Percentiles rank a stretch among this genome's conserved stretches.
Conservation (phyloP, 139 green algal species). For the Pseudopediastrum boryanum region DNA sequence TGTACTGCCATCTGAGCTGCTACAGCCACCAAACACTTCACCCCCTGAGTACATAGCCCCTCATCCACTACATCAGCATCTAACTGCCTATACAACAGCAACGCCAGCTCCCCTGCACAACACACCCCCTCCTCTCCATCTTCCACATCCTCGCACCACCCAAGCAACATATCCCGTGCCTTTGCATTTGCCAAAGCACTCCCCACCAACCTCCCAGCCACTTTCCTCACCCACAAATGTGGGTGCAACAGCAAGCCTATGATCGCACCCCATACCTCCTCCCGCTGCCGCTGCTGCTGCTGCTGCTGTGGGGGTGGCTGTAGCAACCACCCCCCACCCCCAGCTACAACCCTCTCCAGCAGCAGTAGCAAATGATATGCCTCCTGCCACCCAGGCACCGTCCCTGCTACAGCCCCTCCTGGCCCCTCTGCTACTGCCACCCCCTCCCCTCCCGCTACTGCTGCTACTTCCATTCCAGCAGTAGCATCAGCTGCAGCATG, state of each 20-base stretch:
- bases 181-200: slow-evolving; percentile 49
- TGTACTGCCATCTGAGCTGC: slow-evolving; percentile 48
- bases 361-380: slow-evolving; percentile 78
- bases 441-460: not conserved
- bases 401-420: not conserved
- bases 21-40: slow-evolving; percentile 85
- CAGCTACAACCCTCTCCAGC: slow-evolving; percentile 69
- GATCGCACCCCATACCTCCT: slow-evolving; percentile 6
- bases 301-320: slow-evolving; percentile 3
- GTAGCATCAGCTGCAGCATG: slow-evolving; percentile 5
- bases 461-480: slow-evolving; percentile 3
- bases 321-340: not conserved
- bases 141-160: too few relatives aligned
- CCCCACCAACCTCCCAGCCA: slow-evolving; percentile 73
- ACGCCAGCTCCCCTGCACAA: slow-evolving; percentile 47
- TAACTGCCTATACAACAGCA: slow-evolving; percentile 72
- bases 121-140: too few relatives aligned
- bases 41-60: slow-evolving; percentile 69
- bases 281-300: slow-evolving; percentile 12
- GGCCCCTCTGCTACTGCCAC: slow-evolving; percentile 1
- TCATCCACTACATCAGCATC: slow-evolving; percentile 74
- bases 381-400: slow-evolving; percentile 76
- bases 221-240: slow-evolving; percentile 90
- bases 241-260: slow-evolving; percentile 35
- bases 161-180: too few relatives aligned